Conservation (phyloP, 2,329 filamentous ascomycete species). For the Ascosphaera apis region DNA sequence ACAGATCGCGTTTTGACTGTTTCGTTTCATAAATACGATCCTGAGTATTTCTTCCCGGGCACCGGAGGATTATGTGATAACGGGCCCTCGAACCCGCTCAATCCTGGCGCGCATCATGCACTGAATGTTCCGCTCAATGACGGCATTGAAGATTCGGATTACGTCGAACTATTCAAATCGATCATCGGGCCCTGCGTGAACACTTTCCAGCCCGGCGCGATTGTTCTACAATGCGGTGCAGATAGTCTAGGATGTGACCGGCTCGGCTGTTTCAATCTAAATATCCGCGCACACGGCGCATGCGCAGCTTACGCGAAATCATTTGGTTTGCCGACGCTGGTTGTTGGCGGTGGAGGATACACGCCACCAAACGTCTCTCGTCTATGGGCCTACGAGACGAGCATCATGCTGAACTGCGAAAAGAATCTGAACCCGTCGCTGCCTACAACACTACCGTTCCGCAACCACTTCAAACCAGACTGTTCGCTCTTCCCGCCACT, state of each 20-base stretch:
- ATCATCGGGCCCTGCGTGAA: constrained; percentile 59
- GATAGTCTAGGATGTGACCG: constrained; percentile 87
- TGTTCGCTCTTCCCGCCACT: constrained; percentile 74
- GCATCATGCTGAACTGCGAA: constrained; percentile 57
- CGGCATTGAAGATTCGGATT: constrained; percentile 78
- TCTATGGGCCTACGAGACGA: constrained; percentile 92
- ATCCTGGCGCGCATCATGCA: constrained; percentile 69
- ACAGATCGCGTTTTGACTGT: constrained; percentile 79
- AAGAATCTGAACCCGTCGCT: constrained; percentile 49
- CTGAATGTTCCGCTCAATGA: constrained; percentile 80
- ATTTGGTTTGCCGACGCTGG: constrained; percentile 56
- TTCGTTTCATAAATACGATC: constrained; percentile 93
- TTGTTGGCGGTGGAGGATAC: constrained; percentile 89
- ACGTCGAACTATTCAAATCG: constrained; percentile 60
- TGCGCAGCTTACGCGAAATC: constrained; percentile 79
- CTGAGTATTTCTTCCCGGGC: constrained; percentile 63
- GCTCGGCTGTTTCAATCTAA: constrained; percentile 86
- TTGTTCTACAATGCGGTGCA: constrained; percentile 86
- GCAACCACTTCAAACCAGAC: constrained; percentile 70
- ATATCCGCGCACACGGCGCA: constrained; percentile 78
- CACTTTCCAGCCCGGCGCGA: constrained; percentile 68
- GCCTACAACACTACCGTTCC: constrained; percentile 60
- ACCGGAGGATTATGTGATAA: constrained; percentile 74
- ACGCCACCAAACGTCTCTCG: constrained; percentile 90
- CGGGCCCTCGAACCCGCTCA: constrained; percentile 59